Conservation (phyloP, 768 basidiomycete genomes). For the Amanita pallidorosea region DNA sequence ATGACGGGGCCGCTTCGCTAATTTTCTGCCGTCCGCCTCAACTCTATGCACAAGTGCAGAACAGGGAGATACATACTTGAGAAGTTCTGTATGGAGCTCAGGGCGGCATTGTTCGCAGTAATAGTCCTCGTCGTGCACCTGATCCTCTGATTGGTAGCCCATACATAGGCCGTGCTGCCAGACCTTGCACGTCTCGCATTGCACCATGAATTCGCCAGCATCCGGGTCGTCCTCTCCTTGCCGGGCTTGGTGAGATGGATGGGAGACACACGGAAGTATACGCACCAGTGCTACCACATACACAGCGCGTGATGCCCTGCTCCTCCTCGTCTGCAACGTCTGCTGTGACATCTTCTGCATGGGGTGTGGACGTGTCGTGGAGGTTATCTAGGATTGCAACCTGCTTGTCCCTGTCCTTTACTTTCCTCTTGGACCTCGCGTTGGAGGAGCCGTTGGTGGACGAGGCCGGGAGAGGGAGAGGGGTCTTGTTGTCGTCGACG, state of each 20-base stretch:
- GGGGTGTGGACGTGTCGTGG: slow-evolving; percentile 15
- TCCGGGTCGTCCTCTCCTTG: slow-evolving; percentile 62
- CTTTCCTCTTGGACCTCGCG: slow-evolving; percentile 47
- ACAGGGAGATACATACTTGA: slow-evolving; percentile 46
- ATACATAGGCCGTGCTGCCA: slow-evolving; percentile 99
- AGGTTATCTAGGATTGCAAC: slow-evolving; percentile 11
- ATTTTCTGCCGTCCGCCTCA: slow-evolving; percentile 33
- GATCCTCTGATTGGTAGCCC: slow-evolving; percentile 75
- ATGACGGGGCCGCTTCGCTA: slow-evolving; percentile 51
- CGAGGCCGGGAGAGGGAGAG: slow-evolving; percentile 18
- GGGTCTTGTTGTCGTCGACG: slow-evolving; percentile 45
- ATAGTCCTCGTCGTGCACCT: slow-evolving; percentile 71
- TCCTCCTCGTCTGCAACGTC: slow-evolving; percentile 49
- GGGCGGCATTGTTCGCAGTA: slow-evolving; percentile 92
- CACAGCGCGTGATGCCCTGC: slow-evolving; percentile 66
- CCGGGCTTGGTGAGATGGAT: slow-evolving; percentile 15
- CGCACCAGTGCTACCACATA: slow-evolving; percentile 76
- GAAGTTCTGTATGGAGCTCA: slow-evolving; percentile 70
- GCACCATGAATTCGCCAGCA: slow-evolving; percentile 94
- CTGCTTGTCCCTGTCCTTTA: slow-evolving; percentile 44
- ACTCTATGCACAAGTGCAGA: slow-evolving; percentile 6
- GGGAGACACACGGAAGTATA: slow-evolving; percentile 3
- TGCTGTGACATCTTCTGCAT: slow-evolving; percentile 24
- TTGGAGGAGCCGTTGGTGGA: slow-evolving; percentile 14
- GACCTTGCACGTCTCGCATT: slow-evolving; percentile 92